phyloP scores from a whole-genome alignment of 78 protist species.

The Capsaspora owczarzaki region DNA sequence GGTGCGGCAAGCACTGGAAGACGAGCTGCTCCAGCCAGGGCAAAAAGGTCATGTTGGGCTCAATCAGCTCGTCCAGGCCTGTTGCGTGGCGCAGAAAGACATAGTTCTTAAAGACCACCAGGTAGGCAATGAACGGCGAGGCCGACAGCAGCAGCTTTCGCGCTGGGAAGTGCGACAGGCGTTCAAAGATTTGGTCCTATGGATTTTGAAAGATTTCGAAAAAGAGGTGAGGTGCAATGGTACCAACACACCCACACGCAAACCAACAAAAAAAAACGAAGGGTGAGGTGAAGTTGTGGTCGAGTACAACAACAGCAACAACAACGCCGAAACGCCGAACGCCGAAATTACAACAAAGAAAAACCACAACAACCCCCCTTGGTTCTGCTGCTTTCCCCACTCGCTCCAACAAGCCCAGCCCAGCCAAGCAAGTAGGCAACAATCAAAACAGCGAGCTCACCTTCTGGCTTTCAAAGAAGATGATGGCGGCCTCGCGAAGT shows the following conservation, averaged over 20 bases:
- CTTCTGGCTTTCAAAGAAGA: background rate
- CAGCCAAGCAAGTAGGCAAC: too few species aligned
- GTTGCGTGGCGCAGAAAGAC: background rate
- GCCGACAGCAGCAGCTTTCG: background rate
- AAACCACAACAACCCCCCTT: too few species aligned
- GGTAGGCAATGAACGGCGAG: background rate
- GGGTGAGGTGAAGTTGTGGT: background rate
- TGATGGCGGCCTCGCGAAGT: background rate
- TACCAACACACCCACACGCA: too few species aligned
- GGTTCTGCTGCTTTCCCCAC: too few species aligned
- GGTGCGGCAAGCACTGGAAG: conserved; percentile 8
- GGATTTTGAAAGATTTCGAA: too few species aligned
- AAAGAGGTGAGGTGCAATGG: too few species aligned
- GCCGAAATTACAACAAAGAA: too few species aligned
- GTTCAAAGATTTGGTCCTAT: background rate
- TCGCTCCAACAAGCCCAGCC: too few species aligned
- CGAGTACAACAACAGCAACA: too few species aligned
- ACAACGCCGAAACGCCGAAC: too few species aligned
- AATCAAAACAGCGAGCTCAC: background rate
- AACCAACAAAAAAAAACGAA: background rate
- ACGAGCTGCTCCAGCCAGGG: conserved; percentile 7
- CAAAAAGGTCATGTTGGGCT: background rate
- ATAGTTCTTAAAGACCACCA: background rate
- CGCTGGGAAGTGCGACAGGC: background rate
- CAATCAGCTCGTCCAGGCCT: background rate